Evolutionary conservation across 768 basidiomycete species (phyloP).

Genomic region (Hygrocybe coccinea): DNA sequence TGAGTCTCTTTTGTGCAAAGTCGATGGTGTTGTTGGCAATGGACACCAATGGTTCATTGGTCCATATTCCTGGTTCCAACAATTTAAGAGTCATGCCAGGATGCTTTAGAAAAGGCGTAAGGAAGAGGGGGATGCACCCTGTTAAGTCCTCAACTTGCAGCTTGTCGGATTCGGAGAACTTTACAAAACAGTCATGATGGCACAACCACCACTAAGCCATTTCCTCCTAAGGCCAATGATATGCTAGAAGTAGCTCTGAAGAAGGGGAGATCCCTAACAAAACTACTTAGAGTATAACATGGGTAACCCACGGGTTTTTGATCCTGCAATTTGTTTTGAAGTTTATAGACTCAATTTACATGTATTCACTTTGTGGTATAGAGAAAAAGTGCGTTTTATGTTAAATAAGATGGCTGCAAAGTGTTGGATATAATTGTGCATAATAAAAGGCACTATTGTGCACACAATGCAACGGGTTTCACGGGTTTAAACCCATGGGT

Average conservation of each 20-base stretch:
- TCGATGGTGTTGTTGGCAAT: background rate
- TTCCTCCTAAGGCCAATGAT: background rate
- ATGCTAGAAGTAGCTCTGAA: background rate
- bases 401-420: too few species aligned
- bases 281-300: too few species aligned
- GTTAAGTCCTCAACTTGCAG: slow-evolving; percentile 2
- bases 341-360: too few species aligned
- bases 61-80: background rate
- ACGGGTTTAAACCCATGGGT: too few species aligned
- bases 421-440: too few species aligned
- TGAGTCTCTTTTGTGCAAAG: background rate
- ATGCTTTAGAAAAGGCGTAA: background rate
- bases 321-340: too few species aligned
- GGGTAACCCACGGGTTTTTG: too few species aligned
- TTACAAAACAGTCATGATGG: background rate
- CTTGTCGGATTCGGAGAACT: background rate
- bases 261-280: too few species aligned
- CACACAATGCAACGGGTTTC: too few species aligned
- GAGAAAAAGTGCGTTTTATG: too few species aligned
- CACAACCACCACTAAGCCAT: background rate
- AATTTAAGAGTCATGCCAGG: background rate
- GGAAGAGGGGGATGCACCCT: background rate
- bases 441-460: too few species aligned
- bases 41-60: background rate
- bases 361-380: too few species aligned